Evolutionary conservation across 2,329 filamentous ascomycete genomes (phyloP), one percentile per base, ranked within the genome.

Genomic region (Aspergillus clavatus): DNA sequence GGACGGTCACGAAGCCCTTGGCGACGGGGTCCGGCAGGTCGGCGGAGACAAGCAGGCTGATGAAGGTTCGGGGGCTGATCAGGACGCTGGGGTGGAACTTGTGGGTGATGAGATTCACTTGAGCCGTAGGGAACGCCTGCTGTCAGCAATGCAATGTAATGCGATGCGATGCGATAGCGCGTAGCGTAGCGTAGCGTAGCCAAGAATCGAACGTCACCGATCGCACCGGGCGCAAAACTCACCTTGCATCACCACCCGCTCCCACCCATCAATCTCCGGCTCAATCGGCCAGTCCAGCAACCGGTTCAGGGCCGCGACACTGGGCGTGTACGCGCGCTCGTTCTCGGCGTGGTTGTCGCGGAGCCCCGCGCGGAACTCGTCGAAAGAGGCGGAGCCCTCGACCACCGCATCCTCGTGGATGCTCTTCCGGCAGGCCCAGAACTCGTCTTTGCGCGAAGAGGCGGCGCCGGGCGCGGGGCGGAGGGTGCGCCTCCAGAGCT

Each of bases 351-450:
- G 70, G 14, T 69, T 51, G 7, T 63, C 56, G 23, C 64, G 60
- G 35, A 72, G 43, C 0, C 68, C 65, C 11, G 49, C 51, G 43
- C 64, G 55, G 38, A 72, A 72, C 47, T 72, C 69, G 2, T 53
- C 42, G 56, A 63, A 71, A 5, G 59, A 60, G 4, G 68, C 69
- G 6, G 63, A 66, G 2, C 70, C 69, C 12, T 47, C 42, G 28
- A 45, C 33, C 0, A 57, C 43, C 2, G 50, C 47, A 21, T 66
- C 50, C 27, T 54, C 46, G 45, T 72, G 70, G 19, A 66, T 50
- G 29, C 66, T 71, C 35, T 60, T 60, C n/a, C 70, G 65, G 40
- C 65, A 69, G 22, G 66, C 61, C 70, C 70, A 72, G 54, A 65
- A 62, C 37, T 71, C 68, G 12, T 53, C 50, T 12, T 48, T 48